Evolutionary conservation across 192 early-diverging fungal species (phyloP), one percentile per base, ranked within the genome.

Genomic region (Endogone sp.): DNA sequence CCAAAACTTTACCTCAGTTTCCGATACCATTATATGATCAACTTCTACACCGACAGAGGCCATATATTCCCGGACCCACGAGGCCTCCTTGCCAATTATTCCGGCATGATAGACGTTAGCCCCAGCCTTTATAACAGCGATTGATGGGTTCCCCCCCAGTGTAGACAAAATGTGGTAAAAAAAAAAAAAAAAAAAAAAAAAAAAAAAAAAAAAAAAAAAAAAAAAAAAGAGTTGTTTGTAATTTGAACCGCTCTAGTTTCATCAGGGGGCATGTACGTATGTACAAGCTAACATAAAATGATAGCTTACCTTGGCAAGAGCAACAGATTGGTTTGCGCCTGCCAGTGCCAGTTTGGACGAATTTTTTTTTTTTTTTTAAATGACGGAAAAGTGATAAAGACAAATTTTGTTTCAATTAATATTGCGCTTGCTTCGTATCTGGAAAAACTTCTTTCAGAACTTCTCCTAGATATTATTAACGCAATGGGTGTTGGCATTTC

Each of bases 281-380:
- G n/a, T n/a, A n/a, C n/a, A n/a, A n/a, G n/a, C n/a, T n/a, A n/a
- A n/a, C n/a, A n/a, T n/a, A n/a, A n/a, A n/a, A n/a, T n/a, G n/a
- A n/a, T n/a, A n/a, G n/a, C n/a, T n/a, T 71, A 83, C 90, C 76
- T 85, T 84, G 37, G 91, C 92, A 10, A 93, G 75, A 13, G 96
- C 95, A 4, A 92, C 91, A 20, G 92, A 88, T 67, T 95, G 94
- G 64, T 98, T 98, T 9, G 95, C 92, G 6, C 96, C 92, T 86
- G 30, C 1, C 25, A 62, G 16, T 29, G 32, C 2, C 31, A 58
- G 49, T 60, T 9, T 16, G 54, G 58, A 57, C 27, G n/a, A n/a
- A n/a, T n/a, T n/a, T 13, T 23, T 4, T 22, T 4, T 11, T 31
- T 4, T 29, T 3, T 29, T 2, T 13, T 32, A 2, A 44, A 8